Evolutionary conservation across 2,329 filamentous ascomycete species (phyloP).

Genomic region (Plenodomus lindquistii): DNA sequence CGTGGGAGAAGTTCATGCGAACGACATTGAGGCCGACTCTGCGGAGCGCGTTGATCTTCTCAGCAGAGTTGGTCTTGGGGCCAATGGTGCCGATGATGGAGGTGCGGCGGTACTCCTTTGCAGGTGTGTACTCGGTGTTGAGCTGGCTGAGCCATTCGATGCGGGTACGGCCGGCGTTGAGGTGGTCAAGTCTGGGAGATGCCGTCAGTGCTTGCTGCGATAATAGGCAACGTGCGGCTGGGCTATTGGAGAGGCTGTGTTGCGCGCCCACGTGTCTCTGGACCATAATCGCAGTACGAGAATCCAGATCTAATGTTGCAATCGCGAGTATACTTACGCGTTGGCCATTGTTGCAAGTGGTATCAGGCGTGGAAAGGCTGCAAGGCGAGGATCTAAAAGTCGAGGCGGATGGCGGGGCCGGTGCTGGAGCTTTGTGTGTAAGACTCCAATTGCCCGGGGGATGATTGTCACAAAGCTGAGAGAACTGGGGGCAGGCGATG

Average conservation of each 20-base stretch:
- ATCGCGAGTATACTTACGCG: slow-evolving; percentile 57
- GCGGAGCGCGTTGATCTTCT: slow-evolving; percentile 95
- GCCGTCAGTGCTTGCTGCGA: slow-evolving; percentile 9
- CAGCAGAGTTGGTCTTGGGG: slow-evolving; percentile 97
- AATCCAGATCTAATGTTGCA: background rate
- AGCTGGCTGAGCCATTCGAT: slow-evolving; percentile 75
- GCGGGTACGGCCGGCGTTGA: slow-evolving; percentile 71
- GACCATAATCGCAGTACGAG: background rate
- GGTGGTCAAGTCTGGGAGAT: slow-evolving; percentile 64
- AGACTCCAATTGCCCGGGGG: slow-evolving; percentile 15
- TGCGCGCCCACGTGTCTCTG: background rate
- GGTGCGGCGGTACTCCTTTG: slow-evolving; percentile 90
- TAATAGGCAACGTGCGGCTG: background rate
- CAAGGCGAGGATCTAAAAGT: slow-evolving; percentile 8
- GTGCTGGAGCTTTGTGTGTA: slow-evolving; percentile 12
- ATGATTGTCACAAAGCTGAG: slow-evolving; percentile 2
- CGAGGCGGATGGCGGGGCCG: slow-evolving; percentile 21
- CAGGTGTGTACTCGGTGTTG: slow-evolving; percentile 84
- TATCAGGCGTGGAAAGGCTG: slow-evolving; percentile 8
- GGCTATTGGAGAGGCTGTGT: background rate
- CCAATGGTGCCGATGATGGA: slow-evolving; percentile 99
- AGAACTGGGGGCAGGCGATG: slow-evolving; percentile 4
- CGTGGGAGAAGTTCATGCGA: slow-evolving; percentile 99
- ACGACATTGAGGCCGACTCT: slow-evolving; percentile 93
- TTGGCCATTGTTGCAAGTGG: slow-evolving; percentile 59